phyloP scores from a whole-genome alignment of 2,329 filamentous ascomycete genomes.

The Beauveria varroae region DNA sequence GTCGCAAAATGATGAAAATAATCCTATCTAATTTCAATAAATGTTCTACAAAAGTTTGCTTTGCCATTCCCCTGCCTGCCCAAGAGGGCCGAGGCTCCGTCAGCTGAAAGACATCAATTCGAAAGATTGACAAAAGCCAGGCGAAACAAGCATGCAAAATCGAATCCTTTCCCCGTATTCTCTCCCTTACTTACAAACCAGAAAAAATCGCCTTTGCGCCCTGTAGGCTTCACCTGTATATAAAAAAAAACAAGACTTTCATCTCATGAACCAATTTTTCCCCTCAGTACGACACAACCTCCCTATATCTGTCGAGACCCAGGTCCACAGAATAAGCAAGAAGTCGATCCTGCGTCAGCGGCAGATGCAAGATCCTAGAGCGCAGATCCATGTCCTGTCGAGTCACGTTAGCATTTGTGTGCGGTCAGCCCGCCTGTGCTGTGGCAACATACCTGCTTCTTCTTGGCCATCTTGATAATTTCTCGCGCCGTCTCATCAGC shows the following conservation, averaged over 20 bases:
- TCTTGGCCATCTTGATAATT: slow-evolving; percentile 47
- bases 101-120: background rate
- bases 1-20: background rate
- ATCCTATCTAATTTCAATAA: slow-evolving; percentile 10
- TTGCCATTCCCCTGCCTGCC: background rate
- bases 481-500: slow-evolving; percentile 63
- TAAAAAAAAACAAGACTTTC: background rate
- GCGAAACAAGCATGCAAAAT: background rate
- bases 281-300: slow-evolving; percentile 45
- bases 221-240: slow-evolving; percentile 5
- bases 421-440: background rate
- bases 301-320: slow-evolving; percentile 60
- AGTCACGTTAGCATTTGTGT: background rate
- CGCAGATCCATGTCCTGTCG: slow-evolving; percentile 29
- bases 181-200: background rate
- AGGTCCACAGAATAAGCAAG: slow-evolving; percentile 63
- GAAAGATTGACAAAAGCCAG: background rate
- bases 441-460: slow-evolving; percentile 44
- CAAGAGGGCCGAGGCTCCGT: background rate
- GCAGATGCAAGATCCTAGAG: slow-evolving; percentile 46
- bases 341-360: slow-evolving; percentile 65
- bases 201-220: slow-evolving; percentile 2
- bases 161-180: background rate
- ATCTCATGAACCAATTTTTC: slow-evolving; percentile 2
- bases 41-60: slow-evolving; percentile 10